Conservation (phyloP, 495 filamentous ascomycete species). For the Tuber borchii region DNA sequence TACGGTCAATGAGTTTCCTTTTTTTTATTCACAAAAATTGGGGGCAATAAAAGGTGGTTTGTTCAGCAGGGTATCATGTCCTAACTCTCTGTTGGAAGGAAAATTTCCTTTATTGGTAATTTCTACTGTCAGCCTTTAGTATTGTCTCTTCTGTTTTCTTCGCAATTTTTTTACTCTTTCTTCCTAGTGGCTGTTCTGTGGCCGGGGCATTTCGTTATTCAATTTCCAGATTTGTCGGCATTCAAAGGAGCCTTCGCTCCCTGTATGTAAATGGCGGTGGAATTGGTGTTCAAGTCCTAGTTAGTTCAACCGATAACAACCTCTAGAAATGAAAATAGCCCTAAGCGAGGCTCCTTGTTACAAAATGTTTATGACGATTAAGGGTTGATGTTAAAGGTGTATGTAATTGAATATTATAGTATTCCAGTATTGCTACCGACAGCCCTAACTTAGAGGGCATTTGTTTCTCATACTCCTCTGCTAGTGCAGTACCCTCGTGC, state of each 20-base stretch:
- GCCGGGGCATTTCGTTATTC: neutral
- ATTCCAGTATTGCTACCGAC: neutral
- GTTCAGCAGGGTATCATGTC: neutral
- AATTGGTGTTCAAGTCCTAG: neutral
- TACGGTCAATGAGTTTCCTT: constrained; percentile 12
- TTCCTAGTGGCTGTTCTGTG: neutral
- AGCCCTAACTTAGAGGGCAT: neutral
- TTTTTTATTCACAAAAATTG: constrained; percentile 5
- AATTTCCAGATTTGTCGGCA: neutral
- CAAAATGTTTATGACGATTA: neutral
- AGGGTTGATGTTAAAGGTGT: neutral
- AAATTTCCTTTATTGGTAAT: neutral
- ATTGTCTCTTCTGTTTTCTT: neutral
- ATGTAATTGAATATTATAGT: neutral
- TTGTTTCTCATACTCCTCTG: neutral
- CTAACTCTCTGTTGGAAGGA: neutral
- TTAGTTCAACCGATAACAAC: neutral
- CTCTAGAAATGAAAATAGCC: neutral
- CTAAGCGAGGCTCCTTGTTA: neutral
- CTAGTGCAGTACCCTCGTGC: neutral
- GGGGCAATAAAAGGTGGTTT: neutral
- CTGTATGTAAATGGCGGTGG: neutral
- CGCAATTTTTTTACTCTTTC: neutral
- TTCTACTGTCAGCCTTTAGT: neutral
- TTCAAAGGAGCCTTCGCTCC: neutral